These are phyloP conservation scores for Porcisia deanei DNA, from an alignment of 208 protist genomes.

Conservation along the genomic window DNA sequence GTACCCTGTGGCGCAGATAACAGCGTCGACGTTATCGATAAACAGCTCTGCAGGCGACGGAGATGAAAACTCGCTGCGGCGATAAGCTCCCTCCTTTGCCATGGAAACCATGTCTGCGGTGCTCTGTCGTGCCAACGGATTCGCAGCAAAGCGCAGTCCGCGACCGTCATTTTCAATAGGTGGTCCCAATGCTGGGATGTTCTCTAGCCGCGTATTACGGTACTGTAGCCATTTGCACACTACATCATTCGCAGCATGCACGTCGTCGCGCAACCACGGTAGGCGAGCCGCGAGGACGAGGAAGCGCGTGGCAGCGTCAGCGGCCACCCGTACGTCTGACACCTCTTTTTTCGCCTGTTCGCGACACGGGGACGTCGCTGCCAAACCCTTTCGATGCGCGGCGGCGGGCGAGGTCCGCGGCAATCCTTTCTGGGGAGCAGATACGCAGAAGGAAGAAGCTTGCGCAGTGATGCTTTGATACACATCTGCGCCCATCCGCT, in stretches of 20 bases:
- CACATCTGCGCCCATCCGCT: constrained; percentile 68
- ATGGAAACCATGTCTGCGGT: constrained; percentile 42
- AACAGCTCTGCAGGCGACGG: constrained; percentile 33
- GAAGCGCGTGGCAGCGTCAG: constrained; percentile 39
- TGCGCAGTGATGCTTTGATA: constrained; percentile 57
- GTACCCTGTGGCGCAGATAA: constrained; percentile 87
- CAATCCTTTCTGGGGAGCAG: neutral
- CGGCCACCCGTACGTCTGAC: constrained; percentile 27
- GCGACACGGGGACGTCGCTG: neutral
- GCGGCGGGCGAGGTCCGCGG: constrained; percentile 3
- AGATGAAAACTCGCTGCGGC: neutral
- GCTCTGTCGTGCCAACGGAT: constrained; percentile 15
- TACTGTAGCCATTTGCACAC: constrained; percentile 64
- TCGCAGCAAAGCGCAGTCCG: constrained; percentile 55
- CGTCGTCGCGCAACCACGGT: constrained; percentile 56
- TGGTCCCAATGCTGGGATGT: constrained; percentile 42
- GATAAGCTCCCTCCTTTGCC: constrained; percentile 21
- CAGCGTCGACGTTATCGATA: constrained; percentile 73
- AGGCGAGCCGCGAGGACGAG: constrained; percentile 30
- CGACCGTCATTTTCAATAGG: constrained; percentile 42
- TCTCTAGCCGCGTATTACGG: constrained; percentile 37
- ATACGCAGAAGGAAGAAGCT: neutral
- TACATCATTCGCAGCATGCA: constrained; percentile 42
- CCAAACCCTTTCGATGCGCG: constrained; percentile 4
- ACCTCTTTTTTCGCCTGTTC: neutral